A percentile compares a stretch with the other conserved stretches of the same genome.
Evolutionary conservation across 306 rosid genomes (phyloP).

Genomic region (Malus fusca): DNA sequence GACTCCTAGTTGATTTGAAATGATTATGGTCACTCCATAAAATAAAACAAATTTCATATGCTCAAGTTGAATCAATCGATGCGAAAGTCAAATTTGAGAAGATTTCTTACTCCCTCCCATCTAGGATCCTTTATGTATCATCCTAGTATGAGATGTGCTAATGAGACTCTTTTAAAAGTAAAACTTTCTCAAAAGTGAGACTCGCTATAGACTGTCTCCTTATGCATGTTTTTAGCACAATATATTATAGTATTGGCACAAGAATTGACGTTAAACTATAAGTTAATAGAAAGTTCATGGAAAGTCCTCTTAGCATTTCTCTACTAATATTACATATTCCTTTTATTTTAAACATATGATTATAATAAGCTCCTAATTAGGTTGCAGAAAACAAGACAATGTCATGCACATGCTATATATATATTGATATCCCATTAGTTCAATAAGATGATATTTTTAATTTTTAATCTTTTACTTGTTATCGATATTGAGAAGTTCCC

Average conservation of each 20-base stretch:
- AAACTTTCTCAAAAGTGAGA: no score
- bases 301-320: no score
- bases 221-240: no score
- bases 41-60: background rate
- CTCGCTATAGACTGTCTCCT: no score
- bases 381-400: conserved; percentile 35
- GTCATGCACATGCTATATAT: conserved; percentile 38
- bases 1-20: background rate
- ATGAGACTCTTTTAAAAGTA: no score
- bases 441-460: background rate
- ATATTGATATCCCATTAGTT: conserved; percentile 11
- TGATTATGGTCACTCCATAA: background rate
- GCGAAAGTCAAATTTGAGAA: conserved; percentile 12
- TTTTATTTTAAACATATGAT: background rate
- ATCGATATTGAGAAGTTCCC: conserved; percentile 32
- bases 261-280: no score
- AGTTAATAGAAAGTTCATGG: fast-evolving
- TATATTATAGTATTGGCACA: no score
- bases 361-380: background rate
- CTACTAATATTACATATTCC: background rate
- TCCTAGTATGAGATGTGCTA: no score
- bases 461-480: conserved; percentile 18
- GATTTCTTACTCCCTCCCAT: conserved; percentile 25
- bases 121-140: conserved; percentile 11
- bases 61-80: conserved; percentile 8